These are phyloP conservation scores for Tremella fuciformis DNA, from an alignment of 768 basidiomycete genomes.

Conservation along the genomic window DNA sequence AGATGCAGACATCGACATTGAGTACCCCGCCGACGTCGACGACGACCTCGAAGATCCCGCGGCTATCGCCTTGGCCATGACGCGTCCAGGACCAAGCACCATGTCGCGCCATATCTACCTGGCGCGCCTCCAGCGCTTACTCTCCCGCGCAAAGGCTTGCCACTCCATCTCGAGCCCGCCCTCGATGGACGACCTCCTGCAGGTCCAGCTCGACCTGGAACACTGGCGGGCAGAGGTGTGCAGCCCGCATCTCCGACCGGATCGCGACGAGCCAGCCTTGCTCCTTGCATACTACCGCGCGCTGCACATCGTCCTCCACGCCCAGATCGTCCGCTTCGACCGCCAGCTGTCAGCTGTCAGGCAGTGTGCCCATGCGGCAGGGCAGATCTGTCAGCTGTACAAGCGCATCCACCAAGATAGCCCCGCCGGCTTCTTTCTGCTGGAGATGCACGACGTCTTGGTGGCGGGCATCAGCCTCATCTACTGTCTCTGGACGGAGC, in stretches of 20 bases:
- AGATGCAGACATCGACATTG: conserved; percentile 7
- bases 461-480: conserved; percentile 15
- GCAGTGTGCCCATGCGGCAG: conserved; percentile 9
- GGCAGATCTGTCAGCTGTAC: conserved; percentile 9
- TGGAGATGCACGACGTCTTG: conserved; percentile 15
- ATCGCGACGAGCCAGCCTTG: not conserved
- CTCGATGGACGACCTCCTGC: not conserved
- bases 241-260: not conserved
- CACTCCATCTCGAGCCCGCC: not conserved
- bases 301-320: conserved; percentile 5
- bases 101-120: conserved; percentile 2
- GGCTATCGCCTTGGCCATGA: not conserved
- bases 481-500: conserved; percentile 12
- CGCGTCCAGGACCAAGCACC: not conserved
- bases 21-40: conserved; percentile 21
- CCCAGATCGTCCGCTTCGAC: not conserved
- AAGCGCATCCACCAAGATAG: conserved; percentile 12
- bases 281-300: conserved; percentile 12
- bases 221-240: not conserved
- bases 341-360: not conserved
- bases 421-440: conserved; percentile 11
- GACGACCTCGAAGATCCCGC: conserved; percentile 2
- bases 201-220: not conserved
- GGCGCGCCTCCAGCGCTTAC: conserved; percentile 1
- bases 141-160: conserved; percentile 4